These are phyloP conservation scores for Pythium pectinolyticum DNA, from an alignment of 352 stramenopile species.

Conservation along the genomic window DNA sequence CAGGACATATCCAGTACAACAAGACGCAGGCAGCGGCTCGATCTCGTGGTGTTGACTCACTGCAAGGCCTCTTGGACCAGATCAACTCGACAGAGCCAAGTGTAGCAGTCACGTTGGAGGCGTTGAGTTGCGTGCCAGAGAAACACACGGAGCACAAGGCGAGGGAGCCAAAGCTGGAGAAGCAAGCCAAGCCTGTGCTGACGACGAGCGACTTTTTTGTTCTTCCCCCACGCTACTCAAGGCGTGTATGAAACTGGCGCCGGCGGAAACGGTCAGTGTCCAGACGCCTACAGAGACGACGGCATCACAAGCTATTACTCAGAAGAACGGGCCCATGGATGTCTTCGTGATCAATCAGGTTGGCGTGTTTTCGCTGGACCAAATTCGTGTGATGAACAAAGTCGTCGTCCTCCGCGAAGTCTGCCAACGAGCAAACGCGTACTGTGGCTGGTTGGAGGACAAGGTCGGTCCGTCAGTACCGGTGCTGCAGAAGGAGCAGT, in stretches of 20 bases:
- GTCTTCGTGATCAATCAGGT: no score
- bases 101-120: neutral
- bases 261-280: neutral
- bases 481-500: no score
- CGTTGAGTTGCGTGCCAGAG: neutral
- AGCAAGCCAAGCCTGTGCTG: neutral
- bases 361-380: no score
- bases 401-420: no score
- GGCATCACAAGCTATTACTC: no score
- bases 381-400: no score
- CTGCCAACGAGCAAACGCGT: no score
- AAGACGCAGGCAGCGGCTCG: neutral
- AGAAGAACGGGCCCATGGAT: no score
- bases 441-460: no score
- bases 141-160: neutral
- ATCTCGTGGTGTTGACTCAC: neutral
- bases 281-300: no score
- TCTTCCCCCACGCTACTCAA: neutral
- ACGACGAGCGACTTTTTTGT: conserved; percentile 5
- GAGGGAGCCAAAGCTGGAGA: neutral
- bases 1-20: neutral
- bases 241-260: neutral
- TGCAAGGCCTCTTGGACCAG: neutral
- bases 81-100: neutral
- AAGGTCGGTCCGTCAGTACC: no score